Base-by-base conservation (phyloP, 1,284 basidiomycete genomes). In the Pyrrhoderma lamaoense region DNA sequence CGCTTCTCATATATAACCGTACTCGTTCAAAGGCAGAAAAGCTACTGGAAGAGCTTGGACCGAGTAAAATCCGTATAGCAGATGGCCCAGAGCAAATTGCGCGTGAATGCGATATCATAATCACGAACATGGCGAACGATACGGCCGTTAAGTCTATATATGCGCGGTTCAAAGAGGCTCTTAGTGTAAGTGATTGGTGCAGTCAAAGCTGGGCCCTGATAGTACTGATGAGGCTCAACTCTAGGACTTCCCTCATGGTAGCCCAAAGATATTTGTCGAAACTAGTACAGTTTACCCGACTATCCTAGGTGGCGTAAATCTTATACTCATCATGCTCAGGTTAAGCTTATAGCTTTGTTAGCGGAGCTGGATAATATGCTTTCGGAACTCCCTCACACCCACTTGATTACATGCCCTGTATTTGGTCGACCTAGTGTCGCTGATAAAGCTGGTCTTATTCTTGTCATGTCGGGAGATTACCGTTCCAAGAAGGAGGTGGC, bases 391-490 rank as follows among this genome's bases (percentile, higher is more conserved):
- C 77, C 77, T 1, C 76, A 82, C 60, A 73, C 79, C 42, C 77
- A 76, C 59, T 80, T 92, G 61, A 75, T 95, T 54, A 80, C 85
- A 27, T 80, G 80, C 35, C 92, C 91, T 3, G 84, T 93, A 8
- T 90, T 94, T 57, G 92, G 90, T 9, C 73, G 82, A 5, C 80
- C 85, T 27, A 64, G 71, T 11, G 78, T 75, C 18, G 92, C 92
- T 0, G 79, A 83, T 25, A 74, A 72, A 11, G 84, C 80, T 1
- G 74, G 82, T 52, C 77, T 95, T 14, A 64, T 94, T 40, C 74
- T 92, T 49, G 77, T 85, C 45, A 84, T 93, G 71, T 82, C 84
- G 2, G 93, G 92, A 7, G 85, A 92, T 63, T 86, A 90, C 64
- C 79, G 80, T 53, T 83, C 83, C 43, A 93, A 93, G 73, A 89